Evolutionary conservation across 2,329 filamentous ascomycete species (phyloP).

Genomic region (Aspergillus thermomutatus): DNA sequence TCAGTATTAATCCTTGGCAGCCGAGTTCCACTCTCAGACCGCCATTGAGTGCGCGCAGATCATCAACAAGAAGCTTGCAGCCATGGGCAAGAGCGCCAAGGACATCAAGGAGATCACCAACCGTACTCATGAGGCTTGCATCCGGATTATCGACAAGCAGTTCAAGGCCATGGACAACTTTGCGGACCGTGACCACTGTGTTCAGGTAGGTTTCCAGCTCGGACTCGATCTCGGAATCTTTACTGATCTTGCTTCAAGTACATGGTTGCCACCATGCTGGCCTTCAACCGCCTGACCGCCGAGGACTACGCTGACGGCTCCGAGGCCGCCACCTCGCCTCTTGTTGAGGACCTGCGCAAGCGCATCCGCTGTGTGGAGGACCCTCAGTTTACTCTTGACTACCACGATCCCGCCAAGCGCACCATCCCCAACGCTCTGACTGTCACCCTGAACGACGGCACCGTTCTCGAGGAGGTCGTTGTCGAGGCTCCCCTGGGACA

Average conservation of each 20-base stretch:
- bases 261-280: slow-evolving; percentile 96
- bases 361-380: slow-evolving; percentile 97
- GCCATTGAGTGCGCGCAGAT: slow-evolving; percentile 92
- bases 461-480: slow-evolving; percentile 81
- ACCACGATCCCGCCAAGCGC: slow-evolving; percentile 88
- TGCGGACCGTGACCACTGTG: slow-evolving; percentile 97
- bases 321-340: slow-evolving; percentile 83
- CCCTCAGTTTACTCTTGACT: slow-evolving; percentile 88
- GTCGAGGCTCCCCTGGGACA: slow-evolving; percentile 95
- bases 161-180: slow-evolving; percentile 99
- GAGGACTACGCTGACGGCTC: slow-evolving; percentile 89
- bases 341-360: slow-evolving; percentile 87
- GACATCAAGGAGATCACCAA: slow-evolving; percentile 93
- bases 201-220: slow-evolving; percentile 57
- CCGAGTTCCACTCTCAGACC: slow-evolving; percentile 98
- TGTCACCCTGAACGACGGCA: slow-evolving; percentile 91
- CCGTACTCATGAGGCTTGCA: slow-evolving; percentile 96
- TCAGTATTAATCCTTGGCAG: slow-evolving; percentile 37
- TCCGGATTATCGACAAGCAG: slow-evolving; percentile 99
- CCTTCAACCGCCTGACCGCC: slow-evolving; percentile 88
- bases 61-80: slow-evolving; percentile 77
- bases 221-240: not conserved
- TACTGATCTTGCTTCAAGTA: slow-evolving; percentile 52
- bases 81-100: slow-evolving; percentile 81
- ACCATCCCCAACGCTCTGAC: slow-evolving; percentile 97